Base-by-base conservation (phyloP, 2,329 filamentous ascomycete genomes). In the Alternaria brassicae region DNA sequence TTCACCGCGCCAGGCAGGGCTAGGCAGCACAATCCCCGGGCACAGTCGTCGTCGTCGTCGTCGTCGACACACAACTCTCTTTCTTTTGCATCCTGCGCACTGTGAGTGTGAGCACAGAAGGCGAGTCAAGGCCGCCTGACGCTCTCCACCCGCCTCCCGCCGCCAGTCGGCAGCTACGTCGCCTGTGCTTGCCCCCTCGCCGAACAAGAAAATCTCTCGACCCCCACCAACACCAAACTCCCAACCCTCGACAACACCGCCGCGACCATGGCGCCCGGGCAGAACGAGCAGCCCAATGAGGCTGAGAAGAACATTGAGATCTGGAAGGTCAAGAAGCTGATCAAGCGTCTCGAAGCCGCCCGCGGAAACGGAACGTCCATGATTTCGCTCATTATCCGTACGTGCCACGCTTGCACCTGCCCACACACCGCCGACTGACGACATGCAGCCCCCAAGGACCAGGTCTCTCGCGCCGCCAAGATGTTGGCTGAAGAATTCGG, bases 401-500 rank as follows among this genome's bases (percentile, higher is more conserved):
- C 76, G 91, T 83, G 41, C 56, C 42, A 42, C 56, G 51, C 53
- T 57, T 39, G 41, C 39, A 23, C 34, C 15, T 10, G 17, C 12
- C 9, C n/a, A 44, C 32, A 32, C 37, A 34, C 63, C 36, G 34
- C 61, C 65, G 50, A 71, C 73, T 69, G 55, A 67, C 69, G 7
- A 50, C 73, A 66, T 47, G 57, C 75, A 96, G 92, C 95, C 61
- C 95, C 95, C 71, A 99, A 99, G 88, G 93, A 97, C 81, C 95
- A 99, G 83, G 88, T 99, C 66, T 98, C 95, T 44, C 90, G 93
- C 76, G 91, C 92, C 55, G 92, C 95, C 61, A 98, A 98, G 87
- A 99, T 99, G 95, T 91, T 99, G 89, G 96, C 96, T 84, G 95
- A 99, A 97, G 93, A 97, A 91, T 97, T 95, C 78, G 95, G 95